Evolutionary conservation across 2,329 filamentous ascomycete species (phyloP).

Genomic region (Microdochium bolleyi): DNA sequence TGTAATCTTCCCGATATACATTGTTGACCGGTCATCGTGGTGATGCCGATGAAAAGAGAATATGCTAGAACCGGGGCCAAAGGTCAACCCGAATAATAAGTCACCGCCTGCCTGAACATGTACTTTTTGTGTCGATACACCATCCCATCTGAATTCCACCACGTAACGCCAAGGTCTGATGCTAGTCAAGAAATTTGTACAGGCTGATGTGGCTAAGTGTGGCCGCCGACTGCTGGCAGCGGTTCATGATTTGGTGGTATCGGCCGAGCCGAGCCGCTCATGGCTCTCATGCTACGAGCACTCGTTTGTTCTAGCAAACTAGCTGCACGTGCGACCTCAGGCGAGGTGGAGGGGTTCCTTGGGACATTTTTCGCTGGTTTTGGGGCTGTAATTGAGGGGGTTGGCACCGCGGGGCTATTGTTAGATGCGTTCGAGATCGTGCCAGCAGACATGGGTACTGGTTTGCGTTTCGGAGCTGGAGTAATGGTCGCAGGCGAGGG

Average conservation of each 20-base stretch:
- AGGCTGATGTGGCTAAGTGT: not conserved
- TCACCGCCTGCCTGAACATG: too few relatives aligned
- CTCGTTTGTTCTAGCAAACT: conserved; percentile 22
- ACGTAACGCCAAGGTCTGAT: too few relatives aligned
- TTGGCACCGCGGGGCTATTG: conserved; percentile 4
- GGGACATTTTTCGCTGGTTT: conserved; percentile 13
- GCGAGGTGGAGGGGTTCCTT: conserved; percentile 27
- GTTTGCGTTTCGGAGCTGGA: conserved; percentile 24
- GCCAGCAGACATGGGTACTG: conserved; percentile 23
- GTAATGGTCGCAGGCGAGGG: conserved; percentile 14
- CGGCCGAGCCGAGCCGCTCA: conserved; percentile 4
- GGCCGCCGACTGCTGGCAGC: not conserved
- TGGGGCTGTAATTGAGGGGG: conserved; percentile 17
- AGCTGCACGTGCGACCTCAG: conserved; percentile 32
- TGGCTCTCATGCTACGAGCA: conserved; percentile 14
- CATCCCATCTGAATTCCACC: too few relatives aligned
- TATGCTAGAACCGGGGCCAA: too few relatives aligned
- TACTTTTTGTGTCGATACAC: too few relatives aligned
- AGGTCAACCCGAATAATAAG: too few relatives aligned
- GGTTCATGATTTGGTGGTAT: not conserved
- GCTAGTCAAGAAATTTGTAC: too few relatives aligned
- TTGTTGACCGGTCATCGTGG: too few relatives aligned
- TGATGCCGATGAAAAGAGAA: too few relatives aligned
- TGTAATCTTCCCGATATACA: too few relatives aligned
- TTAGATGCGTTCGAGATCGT: conserved; percentile 13